These are phyloP conservation scores for Geranium brycei DNA, from an alignment of 345 rosid species.

Conservation along the genomic window DNA sequence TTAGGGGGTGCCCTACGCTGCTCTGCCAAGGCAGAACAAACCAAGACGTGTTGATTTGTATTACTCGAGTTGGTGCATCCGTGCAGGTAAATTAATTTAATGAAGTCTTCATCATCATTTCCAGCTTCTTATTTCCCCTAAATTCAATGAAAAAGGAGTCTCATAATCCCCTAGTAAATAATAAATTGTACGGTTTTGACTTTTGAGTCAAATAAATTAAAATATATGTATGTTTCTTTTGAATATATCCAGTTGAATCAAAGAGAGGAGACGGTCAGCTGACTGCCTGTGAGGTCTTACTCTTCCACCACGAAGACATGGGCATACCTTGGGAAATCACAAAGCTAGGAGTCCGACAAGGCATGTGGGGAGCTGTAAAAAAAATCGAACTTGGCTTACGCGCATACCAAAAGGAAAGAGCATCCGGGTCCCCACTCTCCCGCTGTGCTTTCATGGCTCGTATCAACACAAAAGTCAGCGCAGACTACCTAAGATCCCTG, in stretches of 20 bases:
- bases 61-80: slow-evolving; percentile 93
- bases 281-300: slow-evolving; percentile 75
- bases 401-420: slow-evolving; percentile 52
- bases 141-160: neutral
- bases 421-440: slow-evolving; percentile 45
- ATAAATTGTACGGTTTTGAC: neutral
- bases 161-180: neutral
- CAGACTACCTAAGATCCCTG: slow-evolving; percentile 43
- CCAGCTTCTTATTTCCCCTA: neutral
- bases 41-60: slow-evolving; percentile 85
- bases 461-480: slow-evolving; percentile 67
- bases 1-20: slow-evolving; percentile 66
- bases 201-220: neutral
- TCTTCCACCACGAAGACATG: slow-evolving; percentile 95
- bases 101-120: neutral
- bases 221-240: slow-evolving; percentile 1
- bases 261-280: slow-evolving; percentile 69
- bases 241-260: slow-evolving; percentile 61
- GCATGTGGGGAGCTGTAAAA: slow-evolving; percentile 99
- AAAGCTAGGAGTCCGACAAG: slow-evolving; percentile 85
- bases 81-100: slow-evolving; percentile 48
- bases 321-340: slow-evolving; percentile 98
- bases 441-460: slow-evolving; percentile 66
- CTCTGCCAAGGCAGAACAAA: slow-evolving; percentile 62
- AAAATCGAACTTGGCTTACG: slow-evolving; percentile 81